Evolutionary conservation across 805 yeast species (phyloP), one percentile per base, ranked within the genome.

Genomic region (Yamadazyma laniorum): DNA sequence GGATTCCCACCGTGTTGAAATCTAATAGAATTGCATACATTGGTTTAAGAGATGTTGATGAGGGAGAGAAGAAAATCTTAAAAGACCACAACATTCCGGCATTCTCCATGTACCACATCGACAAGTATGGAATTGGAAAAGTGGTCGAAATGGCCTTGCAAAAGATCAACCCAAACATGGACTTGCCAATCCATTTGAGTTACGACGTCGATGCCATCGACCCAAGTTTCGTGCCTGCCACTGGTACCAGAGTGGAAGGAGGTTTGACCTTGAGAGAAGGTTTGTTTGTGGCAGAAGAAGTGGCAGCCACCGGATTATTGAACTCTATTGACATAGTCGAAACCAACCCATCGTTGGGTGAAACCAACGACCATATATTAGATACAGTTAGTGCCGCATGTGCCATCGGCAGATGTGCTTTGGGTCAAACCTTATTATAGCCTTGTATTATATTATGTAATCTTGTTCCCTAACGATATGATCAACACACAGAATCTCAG

Each of bases 161-260:
- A 45, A 73, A 75, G 19, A 70, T 93, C 51, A 85, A 85, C 63
- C 95, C 95, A 12, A 73, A 77, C 38, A 67, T 74, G 38, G 63
- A 75, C 11, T 49, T 50, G 33, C 98, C 99, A 34, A 74, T 93
- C 46, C 96, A 91, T 68, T 65, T 93, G 48, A 83, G 95, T 18
- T 91, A 90, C 59, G 99, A 91, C 58, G 97, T 91, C 30, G 99
- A 91, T 64, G 97, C 97, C 29, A 82, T 93, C 42, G 99, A 91
- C 63, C 98, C 98, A 33, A 74, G 80, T 45, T 89, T 72, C 56
- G 96, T 93, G 11, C 97, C 96, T 14, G 95, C 97, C 27, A 91
- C 99, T 1, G 99, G 99, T 38, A 93, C 99, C 1, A 91, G 97
- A 29, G 99, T 91, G 12, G 81, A 95, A 60, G 98, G 98, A 48